Evolutionary conservation across 177 flowering plant species (phyloP).

Genomic region (Vitis hybrid): DNA sequence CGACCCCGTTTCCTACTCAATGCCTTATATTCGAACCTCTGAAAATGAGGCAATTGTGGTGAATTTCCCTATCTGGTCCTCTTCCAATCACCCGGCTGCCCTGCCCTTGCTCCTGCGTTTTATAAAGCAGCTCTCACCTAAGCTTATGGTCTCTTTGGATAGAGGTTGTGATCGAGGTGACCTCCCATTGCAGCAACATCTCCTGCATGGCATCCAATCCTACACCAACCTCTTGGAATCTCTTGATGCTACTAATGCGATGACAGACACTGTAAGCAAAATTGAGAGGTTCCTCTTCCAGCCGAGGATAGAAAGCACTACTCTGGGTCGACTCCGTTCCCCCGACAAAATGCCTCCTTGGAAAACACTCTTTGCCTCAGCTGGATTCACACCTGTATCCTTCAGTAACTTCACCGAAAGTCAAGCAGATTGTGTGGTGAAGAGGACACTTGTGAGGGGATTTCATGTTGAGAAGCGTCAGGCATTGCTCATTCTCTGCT

Average conservation of each 20-base stretch:
- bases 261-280: conserved; percentile 31
- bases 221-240: conserved; percentile 38
- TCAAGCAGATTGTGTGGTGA: conserved; percentile 38
- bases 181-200: conserved; percentile 38
- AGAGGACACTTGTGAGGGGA: conserved; percentile 27
- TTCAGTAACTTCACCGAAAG: conserved; percentile 33
- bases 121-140: conserved; percentile 47
- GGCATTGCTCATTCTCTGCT: conserved; percentile 26
- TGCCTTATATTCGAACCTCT: conserved; percentile 11
- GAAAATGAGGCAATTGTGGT: conserved; percentile 42
- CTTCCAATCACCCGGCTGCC: conserved; percentile 20
- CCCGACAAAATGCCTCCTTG: conserved; percentile 24
- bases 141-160: conserved; percentile 46
- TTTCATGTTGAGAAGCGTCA: conserved; percentile 36
- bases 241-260: conserved; percentile 39
- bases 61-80: conserved; percentile 39
- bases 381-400: conserved; percentile 27
- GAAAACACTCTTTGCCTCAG: conserved; percentile 23
- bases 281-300: conserved; percentile 39
- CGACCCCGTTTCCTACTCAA: conserved; percentile 23
- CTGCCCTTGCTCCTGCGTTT: conserved; percentile 37
- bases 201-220: conserved; percentile 38
- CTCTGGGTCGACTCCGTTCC: conserved; percentile 18
- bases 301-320: conserved; percentile 25
- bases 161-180: conserved; percentile 45